A percentile compares a stretch with the other conserved stretches of the same genome.
phyloP scores from a whole-genome alignment of 768 basidiomycete genomes.

The Tylopilus subfusipes region DNA sequence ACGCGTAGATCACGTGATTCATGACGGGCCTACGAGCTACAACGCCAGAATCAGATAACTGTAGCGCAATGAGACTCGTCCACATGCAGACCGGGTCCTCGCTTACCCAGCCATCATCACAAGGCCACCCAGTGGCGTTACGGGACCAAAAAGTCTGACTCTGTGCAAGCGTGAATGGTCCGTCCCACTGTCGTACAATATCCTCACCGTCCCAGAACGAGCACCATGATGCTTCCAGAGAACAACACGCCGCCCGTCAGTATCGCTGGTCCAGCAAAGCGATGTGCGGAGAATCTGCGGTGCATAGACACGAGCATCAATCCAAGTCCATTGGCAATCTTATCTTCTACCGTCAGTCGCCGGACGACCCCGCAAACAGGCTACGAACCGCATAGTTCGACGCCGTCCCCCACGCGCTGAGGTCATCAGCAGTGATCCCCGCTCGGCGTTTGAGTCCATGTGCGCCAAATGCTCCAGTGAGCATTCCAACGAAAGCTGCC shows the following conservation, averaged over 20 bases:
- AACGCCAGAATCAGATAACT: conserved; percentile 55
- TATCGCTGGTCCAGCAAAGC: conserved; percentile 68
- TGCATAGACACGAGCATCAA: conserved; percentile 62
- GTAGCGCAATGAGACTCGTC: conserved; percentile 7
- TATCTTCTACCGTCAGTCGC: conserved; percentile 10
- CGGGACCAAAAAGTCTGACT: conserved; percentile 53
- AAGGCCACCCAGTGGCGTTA: conserved; percentile 64
- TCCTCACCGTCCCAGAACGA: conserved; percentile 48
- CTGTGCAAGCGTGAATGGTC: conserved; percentile 24
- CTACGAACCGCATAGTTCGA: conserved; percentile 56
- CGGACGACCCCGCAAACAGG: not conserved
- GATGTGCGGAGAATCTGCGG: conserved; percentile 53
- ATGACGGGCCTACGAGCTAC: conserved; percentile 26
- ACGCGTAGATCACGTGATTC: conserved; percentile 43
- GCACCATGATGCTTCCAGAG: conserved; percentile 57
- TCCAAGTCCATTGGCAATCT: conserved; percentile 71
- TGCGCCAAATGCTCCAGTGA: conserved; percentile 65
- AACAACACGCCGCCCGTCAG: conserved; percentile 54
- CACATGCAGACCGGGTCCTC: not conserved
- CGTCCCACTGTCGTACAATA: not conserved
- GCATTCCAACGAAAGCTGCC: conserved; percentile 46
- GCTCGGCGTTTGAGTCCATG: conserved; percentile 52
- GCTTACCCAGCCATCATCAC: conserved; percentile 68
- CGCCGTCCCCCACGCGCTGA: conserved; percentile 62
- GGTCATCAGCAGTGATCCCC: conserved; percentile 47